phyloP scores from a whole-genome alignment of 2,329 filamentous ascomycete genomes.

The Huntiella moniliformis region DNA sequence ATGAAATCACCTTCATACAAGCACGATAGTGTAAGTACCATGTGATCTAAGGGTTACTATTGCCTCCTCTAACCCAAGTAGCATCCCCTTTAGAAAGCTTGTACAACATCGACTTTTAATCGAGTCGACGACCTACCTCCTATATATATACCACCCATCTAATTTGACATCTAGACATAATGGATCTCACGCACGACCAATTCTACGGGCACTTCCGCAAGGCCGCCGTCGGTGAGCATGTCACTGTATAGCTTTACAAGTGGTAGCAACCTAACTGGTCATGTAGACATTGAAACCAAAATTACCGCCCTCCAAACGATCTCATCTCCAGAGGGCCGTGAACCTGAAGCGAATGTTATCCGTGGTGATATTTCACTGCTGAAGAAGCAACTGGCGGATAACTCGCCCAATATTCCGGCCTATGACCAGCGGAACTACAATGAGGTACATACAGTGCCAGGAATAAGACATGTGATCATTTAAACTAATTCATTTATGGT shows the following conservation, averaged over 20 bases:
- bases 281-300: conserved; percentile 52
- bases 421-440: conserved; percentile 81
- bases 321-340: conserved; percentile 37
- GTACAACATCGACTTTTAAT: too few relatives aligned
- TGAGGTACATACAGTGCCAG: conserved; percentile 33
- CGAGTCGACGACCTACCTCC: too few relatives aligned
- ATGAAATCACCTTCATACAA: too few relatives aligned
- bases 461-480: neutral
- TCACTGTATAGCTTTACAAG: neutral
- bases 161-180: conserved; percentile 9
- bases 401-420: conserved; percentile 60
- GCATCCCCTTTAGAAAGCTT: too few relatives aligned
- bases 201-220: conserved; percentile 75
- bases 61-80: too few relatives aligned
- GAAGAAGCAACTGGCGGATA: conserved; percentile 70
- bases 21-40: too few relatives aligned
- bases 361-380: conserved; percentile 62
- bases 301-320: conserved; percentile 1
- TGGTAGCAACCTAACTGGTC: neutral
- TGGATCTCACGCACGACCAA: conserved; percentile 45
- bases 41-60: too few relatives aligned
- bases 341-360: conserved; percentile 64
- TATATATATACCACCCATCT: neutral
- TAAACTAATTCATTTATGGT: conserved; percentile 8
- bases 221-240: conserved; percentile 46